Evolutionary conservation across 208 protist genomes (phyloP).

Genomic region (Trichomonas tenax): DNA sequence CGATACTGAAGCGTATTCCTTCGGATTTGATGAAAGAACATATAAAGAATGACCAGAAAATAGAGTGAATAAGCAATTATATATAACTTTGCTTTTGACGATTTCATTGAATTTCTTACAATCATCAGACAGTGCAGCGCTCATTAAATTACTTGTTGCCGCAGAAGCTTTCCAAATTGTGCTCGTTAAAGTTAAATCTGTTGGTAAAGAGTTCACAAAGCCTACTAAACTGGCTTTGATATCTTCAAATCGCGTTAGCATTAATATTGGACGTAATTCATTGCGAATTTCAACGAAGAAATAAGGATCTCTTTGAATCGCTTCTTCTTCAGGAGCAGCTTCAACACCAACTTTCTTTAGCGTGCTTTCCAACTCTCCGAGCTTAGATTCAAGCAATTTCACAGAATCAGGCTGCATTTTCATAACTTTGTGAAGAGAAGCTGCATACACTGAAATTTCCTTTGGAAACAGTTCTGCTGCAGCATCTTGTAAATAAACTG

Average conservation of each 20-base stretch:
- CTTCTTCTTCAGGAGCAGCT: background rate
- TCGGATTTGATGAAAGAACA: background rate
- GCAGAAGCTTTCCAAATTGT: background rate
- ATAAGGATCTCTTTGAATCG: background rate
- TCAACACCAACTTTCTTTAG: background rate
- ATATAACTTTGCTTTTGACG: background rate
- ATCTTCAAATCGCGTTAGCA: background rate
- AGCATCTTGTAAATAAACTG: background rate
- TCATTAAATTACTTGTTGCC: background rate
- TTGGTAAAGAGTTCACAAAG: background rate
- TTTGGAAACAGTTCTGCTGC: background rate
- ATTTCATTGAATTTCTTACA: background rate
- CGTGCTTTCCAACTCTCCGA: background rate
- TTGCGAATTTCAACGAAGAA: background rate
- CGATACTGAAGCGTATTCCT: background rate
- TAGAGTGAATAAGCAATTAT: background rate
- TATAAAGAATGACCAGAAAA: background rate
- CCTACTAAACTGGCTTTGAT: background rate
- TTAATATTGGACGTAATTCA: background rate
- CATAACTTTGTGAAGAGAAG: background rate
- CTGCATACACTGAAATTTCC: background rate
- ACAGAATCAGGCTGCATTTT: background rate
- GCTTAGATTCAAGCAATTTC: background rate
- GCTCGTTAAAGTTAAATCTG: background rate
- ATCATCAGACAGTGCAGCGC: background rate